Evolutionary conservation across 768 basidiomycete genomes (phyloP), one percentile per base, ranked within the genome.

Genomic region (Russula sp.): DNA sequence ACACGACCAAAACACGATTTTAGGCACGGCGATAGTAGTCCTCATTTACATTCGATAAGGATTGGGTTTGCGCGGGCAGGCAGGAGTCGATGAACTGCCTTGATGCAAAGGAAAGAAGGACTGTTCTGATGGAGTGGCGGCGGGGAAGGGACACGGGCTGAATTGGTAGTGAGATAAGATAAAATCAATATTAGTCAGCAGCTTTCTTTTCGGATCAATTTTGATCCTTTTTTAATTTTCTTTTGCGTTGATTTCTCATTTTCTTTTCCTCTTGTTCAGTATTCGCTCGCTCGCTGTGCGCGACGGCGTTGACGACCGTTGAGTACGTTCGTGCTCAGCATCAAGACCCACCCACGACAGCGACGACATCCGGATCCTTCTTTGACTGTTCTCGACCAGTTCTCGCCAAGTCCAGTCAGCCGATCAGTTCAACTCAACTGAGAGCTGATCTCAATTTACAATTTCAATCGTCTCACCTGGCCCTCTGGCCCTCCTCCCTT

Each of bases 381-480:
- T 1, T 47, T 22, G 36, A 6, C 18, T 14, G 20, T 52, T 35
- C 38, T 38, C 56, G 56, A 45, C 50, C 47, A 10, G 6, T 7
- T 39, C 20, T 42, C 29, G 18, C 10, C 22, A 29, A 18, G 43
- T 1, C 32, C 1, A 48, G 18, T 41, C 50, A 14, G 41, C 32
- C 42, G 16, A 59, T 59, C 43, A 5, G 36, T 42, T 25, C 53
- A 35, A 25, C 25, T 25, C 53, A 35, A 25, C 25, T 29, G 51
- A 49, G 60, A 60, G 60, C 46, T 38, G 18, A 58, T 47, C 9
- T 51, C 56, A 53, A 35, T 58, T 46, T 56, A 53, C 62, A 39
- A 11, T 36, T 42, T 22, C 46, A 38, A 14, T n/a, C 20, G 34
- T 29, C 29, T n/a, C 16, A 35, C 25, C 11, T 36, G 3, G 34